phyloP scores from a whole-genome alignment of 1,284 basidiomycete species.

The Xerocomus minutiporus region DNA sequence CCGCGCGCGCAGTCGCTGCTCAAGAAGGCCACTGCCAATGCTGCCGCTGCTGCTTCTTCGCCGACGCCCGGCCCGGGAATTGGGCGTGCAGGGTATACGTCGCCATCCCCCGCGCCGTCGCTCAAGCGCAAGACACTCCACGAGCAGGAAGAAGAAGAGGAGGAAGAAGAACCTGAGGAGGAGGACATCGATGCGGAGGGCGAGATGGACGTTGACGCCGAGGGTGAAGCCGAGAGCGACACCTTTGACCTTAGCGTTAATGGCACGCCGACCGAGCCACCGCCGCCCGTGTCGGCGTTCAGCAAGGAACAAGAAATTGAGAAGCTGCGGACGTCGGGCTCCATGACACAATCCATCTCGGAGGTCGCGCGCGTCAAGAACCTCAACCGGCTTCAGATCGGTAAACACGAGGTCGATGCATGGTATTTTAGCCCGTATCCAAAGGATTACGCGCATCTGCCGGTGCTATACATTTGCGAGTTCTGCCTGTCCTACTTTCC shows the following conservation, averaged over 20 bases:
- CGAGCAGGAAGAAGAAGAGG: slow-evolving; percentile 56
- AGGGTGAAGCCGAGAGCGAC: slow-evolving; percentile 50
- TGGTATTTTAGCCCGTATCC: slow-evolving; percentile 99
- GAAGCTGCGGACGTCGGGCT: slow-evolving; percentile 94
- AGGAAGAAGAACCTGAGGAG: slow-evolving; percentile 52
- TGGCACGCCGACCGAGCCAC: slow-evolving; percentile 40
- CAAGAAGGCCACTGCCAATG: slow-evolving; percentile 75
- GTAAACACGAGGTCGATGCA: slow-evolving; percentile 92
- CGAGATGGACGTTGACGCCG: slow-evolving; percentile 45
- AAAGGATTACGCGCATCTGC: slow-evolving; percentile 94
- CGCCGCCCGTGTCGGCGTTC: slow-evolving; percentile 51
- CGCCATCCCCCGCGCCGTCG: slow-evolving; percentile 51
- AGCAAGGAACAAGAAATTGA: slow-evolving; percentile 99
- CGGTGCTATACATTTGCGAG: slow-evolving; percentile 96
- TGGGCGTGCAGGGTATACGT: slow-evolving; percentile 44
- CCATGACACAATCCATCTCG: slow-evolving; percentile 98
- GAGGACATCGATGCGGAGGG: slow-evolving; percentile 56
- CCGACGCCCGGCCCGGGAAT: slow-evolving; percentile 45
- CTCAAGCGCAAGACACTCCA: slow-evolving; percentile 64
- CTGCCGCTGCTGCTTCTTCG: slow-evolving; percentile 49
- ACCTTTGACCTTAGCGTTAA: slow-evolving; percentile 51
- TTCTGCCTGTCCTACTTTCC: slow-evolving; percentile 93
- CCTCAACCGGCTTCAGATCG: slow-evolving; percentile 94
- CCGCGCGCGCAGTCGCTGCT: slow-evolving; percentile 55
- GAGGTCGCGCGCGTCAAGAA: slow-evolving; percentile 99